A percentile compares a stretch with the other conserved stretches of the same genome.
phyloP scores from a whole-genome alignment of 768 basidiomycete genomes.

The Fomitopsis serialis region DNA sequence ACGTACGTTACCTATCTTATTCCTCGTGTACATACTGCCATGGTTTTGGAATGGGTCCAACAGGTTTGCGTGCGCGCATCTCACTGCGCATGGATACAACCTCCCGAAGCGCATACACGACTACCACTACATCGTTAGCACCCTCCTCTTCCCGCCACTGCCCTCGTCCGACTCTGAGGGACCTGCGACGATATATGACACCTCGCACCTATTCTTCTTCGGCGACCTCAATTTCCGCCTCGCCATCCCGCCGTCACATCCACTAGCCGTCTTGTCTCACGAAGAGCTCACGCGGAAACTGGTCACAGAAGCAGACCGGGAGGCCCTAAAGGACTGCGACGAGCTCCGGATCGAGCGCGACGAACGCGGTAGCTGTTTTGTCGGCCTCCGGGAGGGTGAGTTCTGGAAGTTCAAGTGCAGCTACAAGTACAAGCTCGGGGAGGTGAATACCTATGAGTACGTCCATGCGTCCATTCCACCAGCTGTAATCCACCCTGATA shows the following conservation, averaged over 20 bases:
- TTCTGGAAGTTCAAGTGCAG: constrained; percentile 86
- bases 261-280: constrained; percentile 36
- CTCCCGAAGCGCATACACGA: constrained; percentile 65
- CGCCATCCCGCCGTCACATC: constrained; percentile 50
- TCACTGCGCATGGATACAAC: constrained; percentile 75
- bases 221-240: constrained; percentile 94
- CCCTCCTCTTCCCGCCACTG: constrained; percentile 69
- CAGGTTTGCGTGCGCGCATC: constrained; percentile 90
- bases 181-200: constrained; percentile 67
- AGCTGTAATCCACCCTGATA: not conserved
- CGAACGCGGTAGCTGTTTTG: constrained; percentile 58
- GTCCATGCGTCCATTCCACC: constrained; percentile 15
- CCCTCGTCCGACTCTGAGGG: constrained; percentile 27
- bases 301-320: constrained; percentile 43
- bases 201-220: constrained; percentile 88
- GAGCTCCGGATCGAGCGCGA: constrained; percentile 59
- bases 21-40: not conserved
- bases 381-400: constrained; percentile 77
- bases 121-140: constrained; percentile 75
- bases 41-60: not conserved
- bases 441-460: constrained; percentile 79
- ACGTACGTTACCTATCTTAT: constrained; percentile 59
- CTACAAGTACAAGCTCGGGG: constrained; percentile 81
- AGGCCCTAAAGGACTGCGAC: constrained; percentile 65
- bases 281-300: constrained; percentile 31